phyloP scores from a whole-genome alignment of 2,329 filamentous ascomycete species.

The Alternaria consortialis region DNA sequence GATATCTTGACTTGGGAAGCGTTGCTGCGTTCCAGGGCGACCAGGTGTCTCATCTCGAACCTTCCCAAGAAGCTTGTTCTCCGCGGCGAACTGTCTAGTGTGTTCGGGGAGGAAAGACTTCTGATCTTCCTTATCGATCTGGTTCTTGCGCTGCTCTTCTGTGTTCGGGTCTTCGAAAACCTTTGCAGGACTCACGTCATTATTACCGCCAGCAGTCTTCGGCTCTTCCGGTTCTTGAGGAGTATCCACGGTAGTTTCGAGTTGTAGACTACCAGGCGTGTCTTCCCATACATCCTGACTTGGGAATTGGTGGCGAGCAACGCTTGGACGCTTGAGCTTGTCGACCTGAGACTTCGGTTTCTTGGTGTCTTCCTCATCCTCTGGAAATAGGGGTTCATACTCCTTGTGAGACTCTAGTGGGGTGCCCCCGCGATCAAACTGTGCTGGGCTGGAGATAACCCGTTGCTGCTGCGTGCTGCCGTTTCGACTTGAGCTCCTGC shows the following conservation, averaged over 20 bases:
- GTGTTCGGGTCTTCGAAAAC: slow-evolving; percentile 59
- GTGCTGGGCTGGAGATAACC: slow-evolving; percentile 42
- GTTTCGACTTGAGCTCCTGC: slow-evolving; percentile 57
- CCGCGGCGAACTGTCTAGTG: slow-evolving; percentile 64
- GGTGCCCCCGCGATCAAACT: slow-evolving; percentile 66
- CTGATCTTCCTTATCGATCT: slow-evolving; percentile 54
- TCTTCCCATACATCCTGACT: slow-evolving; percentile 99
- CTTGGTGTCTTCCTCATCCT: slow-evolving; percentile 69
- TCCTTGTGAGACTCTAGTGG: slow-evolving; percentile 89
- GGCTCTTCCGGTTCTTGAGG: slow-evolving; percentile 70
- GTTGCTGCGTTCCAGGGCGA: slow-evolving; percentile 66
- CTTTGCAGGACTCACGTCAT: slow-evolving; percentile 41
- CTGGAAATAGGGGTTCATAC: slow-evolving; percentile 93
- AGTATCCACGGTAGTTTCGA: slow-evolving; percentile 80
- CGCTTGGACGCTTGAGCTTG: slow-evolving; percentile 63
- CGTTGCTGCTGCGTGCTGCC: slow-evolving; percentile 67
- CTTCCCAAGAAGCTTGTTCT: slow-evolving; percentile 64
- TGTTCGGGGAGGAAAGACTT: slow-evolving; percentile 56
- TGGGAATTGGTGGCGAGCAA: slow-evolving; percentile 74
- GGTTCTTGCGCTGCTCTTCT: slow-evolving; percentile 60
- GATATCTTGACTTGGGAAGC: slow-evolving; percentile 90
- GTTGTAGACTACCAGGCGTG: slow-evolving; percentile 83
- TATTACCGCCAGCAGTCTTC: slow-evolving; percentile 48
- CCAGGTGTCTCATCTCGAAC: slow-evolving; percentile 58
- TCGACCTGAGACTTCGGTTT: slow-evolving; percentile 62